Evolutionary conservation across 169 alveolate species (phyloP).

Genomic region (Toxoplasma gondii): DNA sequence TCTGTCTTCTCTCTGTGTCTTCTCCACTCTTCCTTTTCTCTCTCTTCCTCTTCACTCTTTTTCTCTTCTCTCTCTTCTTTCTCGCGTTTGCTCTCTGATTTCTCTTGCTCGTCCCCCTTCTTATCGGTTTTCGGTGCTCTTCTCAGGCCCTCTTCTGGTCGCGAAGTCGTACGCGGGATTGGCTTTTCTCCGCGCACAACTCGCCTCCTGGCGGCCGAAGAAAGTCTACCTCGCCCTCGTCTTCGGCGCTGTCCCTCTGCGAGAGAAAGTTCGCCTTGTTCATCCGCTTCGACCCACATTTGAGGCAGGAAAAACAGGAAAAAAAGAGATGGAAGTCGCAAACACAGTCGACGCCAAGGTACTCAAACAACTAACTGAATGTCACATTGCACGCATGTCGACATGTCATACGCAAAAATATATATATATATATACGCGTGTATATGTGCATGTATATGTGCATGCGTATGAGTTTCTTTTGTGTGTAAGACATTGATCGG

Average conservation of each 20-base stretch:
- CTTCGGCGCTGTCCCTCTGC: slow-evolving; percentile 3
- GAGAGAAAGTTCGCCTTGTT: neutral
- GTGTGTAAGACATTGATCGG: too few relatives aligned
- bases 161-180: slow-evolving; percentile 20
- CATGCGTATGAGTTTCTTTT: neutral
- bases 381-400: neutral
- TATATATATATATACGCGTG: neutral
- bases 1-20: too few relatives aligned
- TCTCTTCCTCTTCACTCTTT: too few relatives aligned
- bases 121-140: too few relatives aligned
- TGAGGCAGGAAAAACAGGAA: neutral
- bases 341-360: neutral
- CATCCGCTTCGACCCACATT: neutral
- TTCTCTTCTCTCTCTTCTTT: too few relatives aligned
- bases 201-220: slow-evolving; percentile 10
- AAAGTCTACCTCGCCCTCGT: slow-evolving; percentile 33
- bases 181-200: neutral
- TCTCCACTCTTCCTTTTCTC: too few relatives aligned
- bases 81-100: too few relatives aligned
- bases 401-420: neutral
- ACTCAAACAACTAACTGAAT: neutral
- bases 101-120: too few relatives aligned
- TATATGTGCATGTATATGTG: neutral
- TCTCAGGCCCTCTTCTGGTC: slow-evolving; percentile 40
- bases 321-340: neutral